Conservation (phyloP, 129 eudicot species). For the Tagetes erecta region DNA sequence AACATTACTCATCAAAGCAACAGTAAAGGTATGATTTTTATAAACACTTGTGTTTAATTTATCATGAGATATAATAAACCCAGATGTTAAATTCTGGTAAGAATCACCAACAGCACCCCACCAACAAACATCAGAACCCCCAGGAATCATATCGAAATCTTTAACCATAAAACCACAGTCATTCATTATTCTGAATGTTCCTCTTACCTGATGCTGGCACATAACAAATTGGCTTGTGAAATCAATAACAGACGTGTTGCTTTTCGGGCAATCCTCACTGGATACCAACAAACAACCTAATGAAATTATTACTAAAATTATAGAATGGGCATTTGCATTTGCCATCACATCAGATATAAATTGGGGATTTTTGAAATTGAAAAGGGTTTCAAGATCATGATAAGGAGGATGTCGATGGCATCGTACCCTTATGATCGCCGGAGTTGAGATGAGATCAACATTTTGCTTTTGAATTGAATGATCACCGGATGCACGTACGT, state of each 20-base stretch:
- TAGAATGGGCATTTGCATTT: constrained; percentile 16
- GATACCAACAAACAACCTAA: constrained; percentile 23
- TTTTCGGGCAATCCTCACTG: constrained; percentile 38
- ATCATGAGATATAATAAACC: constrained; percentile 62
- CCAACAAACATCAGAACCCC: constrained; percentile 84
- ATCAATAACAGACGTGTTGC: constrained; percentile 52
- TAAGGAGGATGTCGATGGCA: background rate
- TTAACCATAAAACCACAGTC: constrained; percentile 82
- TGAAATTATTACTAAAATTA: constrained; percentile 16
- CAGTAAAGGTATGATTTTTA: constrained; percentile 62
- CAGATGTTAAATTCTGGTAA: constrained; percentile 66
- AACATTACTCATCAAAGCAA: constrained; percentile 55
- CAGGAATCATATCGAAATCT: constrained; percentile 74
- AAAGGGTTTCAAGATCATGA: background rate
- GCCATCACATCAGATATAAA: constrained; percentile 6
- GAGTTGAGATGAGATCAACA: background rate
- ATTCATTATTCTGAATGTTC: constrained; percentile 52
- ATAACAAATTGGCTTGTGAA: constrained; percentile 56
- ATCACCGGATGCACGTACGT: no score
- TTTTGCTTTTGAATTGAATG: no score
- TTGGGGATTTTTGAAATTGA: background rate
- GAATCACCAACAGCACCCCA: constrained; percentile 77
- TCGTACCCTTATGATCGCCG: constrained; percentile 24
- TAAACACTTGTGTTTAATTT: constrained; percentile 50
- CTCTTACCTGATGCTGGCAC: constrained; percentile 90